Base-by-base conservation (phyloP, 768 basidiomycete species). In the Phlegmacium glaucopus region DNA sequence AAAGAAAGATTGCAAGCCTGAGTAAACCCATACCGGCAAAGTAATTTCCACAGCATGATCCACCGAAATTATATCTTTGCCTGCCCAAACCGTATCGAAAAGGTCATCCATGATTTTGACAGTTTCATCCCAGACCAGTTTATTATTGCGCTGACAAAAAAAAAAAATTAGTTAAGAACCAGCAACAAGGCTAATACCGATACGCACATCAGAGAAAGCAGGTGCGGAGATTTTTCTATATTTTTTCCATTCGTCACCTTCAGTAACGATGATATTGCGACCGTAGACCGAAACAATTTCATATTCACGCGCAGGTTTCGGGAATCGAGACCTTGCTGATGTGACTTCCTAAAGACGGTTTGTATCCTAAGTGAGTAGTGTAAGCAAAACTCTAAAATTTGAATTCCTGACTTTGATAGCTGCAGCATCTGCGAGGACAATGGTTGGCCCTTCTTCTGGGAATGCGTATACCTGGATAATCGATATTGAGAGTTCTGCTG, bases 201-300 rank as follows among this genome's bases (percentile, higher is more conserved):
- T 51, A 52, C 64, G 37, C 45, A 81, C 81, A 60, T 83, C 82
- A 6, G 79, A 79, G 59, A 85, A 86, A 0, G 81, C 76, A n/a
- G 83, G 82, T 1, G 79, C 80, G 13, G 76, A 66, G 35, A 86
- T 75, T 58, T 79, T 82, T 39, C 83, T 65, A 51, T 82, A 82
- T 26, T 75, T 74, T 60, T 83, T 83, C 83, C 83, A 87, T 49
- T 79, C 71, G 4, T 79, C 76, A 16, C 77, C 79, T 54, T 86
- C 84, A 0, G 80, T 78, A 2, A 72, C 75, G n/a, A 87, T 74
- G 37, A 86, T 79, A 52, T 86, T 88, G 6, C 57, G 57, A 6
- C 85, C 84, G 56, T 76, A 86, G 47, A 80, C 69, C 0, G 62
- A 48, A 13, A 86, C 61, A 12, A 68, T 50, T 1, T 39, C 50